Conservation (phyloP, 116 monocot genomes). For the Dioscorea cayenensis region DNA sequence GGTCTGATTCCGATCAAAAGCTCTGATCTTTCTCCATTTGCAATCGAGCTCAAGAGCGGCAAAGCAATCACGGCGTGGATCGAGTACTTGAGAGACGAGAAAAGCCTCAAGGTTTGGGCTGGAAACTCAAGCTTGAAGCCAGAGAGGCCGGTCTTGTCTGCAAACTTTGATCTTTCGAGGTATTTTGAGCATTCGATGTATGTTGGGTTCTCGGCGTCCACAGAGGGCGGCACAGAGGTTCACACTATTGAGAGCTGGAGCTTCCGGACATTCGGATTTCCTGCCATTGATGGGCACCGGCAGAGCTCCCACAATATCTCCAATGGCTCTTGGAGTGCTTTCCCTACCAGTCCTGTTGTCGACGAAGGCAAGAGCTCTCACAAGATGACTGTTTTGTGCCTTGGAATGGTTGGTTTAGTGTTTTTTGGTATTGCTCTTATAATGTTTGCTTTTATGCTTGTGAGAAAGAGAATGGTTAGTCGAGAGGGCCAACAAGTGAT, state of each 20-base stretch:
- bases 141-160: conserved; percentile 29
- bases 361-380: background rate
- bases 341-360: conserved; percentile 12
- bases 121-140: conserved; percentile 26
- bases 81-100: conserved; percentile 33
- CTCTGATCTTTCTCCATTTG: conserved; percentile 21
- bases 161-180: conserved; percentile 28
- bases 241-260: conserved; percentile 50
- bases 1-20: conserved; percentile 21
- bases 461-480: conserved; percentile 22
- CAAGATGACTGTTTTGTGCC: conserved; percentile 22
- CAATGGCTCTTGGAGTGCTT: background rate
- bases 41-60: conserved; percentile 58
- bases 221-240: conserved; percentile 46
- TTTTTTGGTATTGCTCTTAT: conserved; percentile 23
- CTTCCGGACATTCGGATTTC: conserved; percentile 52
- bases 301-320: conserved; percentile 8
- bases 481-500: conserved; percentile 4
- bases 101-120: conserved; percentile 29
- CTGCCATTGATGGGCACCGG: background rate
- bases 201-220: conserved; percentile 66
- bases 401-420: conserved; percentile 28
- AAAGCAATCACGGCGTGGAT: conserved; percentile 54
- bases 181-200: conserved; percentile 46
- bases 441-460: conserved; percentile 20